Base-by-base conservation (phyloP, 2,329 filamentous ascomycete species). In the Talaromyces islandicus region DNA sequence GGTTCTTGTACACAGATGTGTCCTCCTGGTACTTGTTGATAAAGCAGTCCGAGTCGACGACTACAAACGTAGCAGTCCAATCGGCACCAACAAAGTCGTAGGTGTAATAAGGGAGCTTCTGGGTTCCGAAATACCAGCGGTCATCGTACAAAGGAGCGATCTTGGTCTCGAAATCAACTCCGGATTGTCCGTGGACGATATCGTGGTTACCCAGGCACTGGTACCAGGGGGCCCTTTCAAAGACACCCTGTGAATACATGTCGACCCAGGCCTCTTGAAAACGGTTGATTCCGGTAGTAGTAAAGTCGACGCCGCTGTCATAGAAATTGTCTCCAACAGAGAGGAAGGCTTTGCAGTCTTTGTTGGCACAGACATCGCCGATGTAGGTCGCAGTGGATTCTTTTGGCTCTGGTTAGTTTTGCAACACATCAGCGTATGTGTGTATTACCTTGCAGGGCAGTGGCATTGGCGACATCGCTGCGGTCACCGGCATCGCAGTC, bases 271-370 rank as follows among this genome's bases (percentile, higher is more conserved):
- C 60, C 12, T 64, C 63, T 29, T 67, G 60, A 57, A 67, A 67
- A n/a, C 67, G 63, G 38, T 64, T 60, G 53, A 69, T 63, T 12
- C 66, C 66, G 2, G 62, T 62, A 1, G 67, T 64, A 9, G 64
- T 65, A 54, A 69, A 69, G 59, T 66, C 66, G 25, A 69, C 60
- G 14, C 65, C 67, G 29, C 66, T 68, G 25, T 67, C 65, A 51
- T 69, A 69, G 59, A 69, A 69, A 41, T 67, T 69, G 57, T 69
- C 67, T 21, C 67, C 67, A 24, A 68, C 66, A 1, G 67, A 68
- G 2, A 67, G 46, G 35, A 69, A 65, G 11, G 67, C 67, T 1
- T 58, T 61, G 58, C 67, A 69, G 48, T 69, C 62, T 60, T 69
- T 69, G 32, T 58, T 55, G 7, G 59, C 57, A 41, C 66, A 68